Evolutionary conservation across 1,284 basidiomycete genomes (phyloP).

Genomic region (Ustilago trichophora): DNA sequence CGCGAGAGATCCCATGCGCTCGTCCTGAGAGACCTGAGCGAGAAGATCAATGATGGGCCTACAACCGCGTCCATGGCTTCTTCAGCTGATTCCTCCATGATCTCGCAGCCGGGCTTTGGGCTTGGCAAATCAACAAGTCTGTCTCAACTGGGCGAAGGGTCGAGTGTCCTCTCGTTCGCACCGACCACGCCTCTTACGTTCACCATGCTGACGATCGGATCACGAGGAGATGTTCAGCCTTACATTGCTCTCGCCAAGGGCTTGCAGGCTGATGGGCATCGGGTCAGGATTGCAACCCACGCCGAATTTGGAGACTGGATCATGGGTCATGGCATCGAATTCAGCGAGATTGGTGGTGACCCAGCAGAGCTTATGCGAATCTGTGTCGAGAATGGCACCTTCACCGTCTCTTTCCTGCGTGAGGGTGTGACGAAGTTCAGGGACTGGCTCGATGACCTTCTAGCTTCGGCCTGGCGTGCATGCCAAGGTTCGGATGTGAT

Average conservation of each 20-base stretch:
- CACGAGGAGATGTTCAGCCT: slow-evolving; percentile 79
- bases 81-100: slow-evolving; percentile 33
- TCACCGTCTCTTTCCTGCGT: slow-evolving; percentile 90
- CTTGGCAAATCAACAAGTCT: slow-evolving; percentile 8
- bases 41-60: slow-evolving; percentile 39
- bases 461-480: slow-evolving; percentile 91
- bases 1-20: slow-evolving; percentile 49
- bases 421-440: slow-evolving; percentile 93
- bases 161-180: slow-evolving; percentile 38
- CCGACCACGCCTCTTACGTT: slow-evolving; percentile 46
- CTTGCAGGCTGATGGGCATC: slow-evolving; percentile 86
- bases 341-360: slow-evolving; percentile 91
- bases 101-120: slow-evolving; percentile 15
- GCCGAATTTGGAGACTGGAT: slow-evolving; percentile 95
- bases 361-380: slow-evolving; percentile 83
- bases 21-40: slow-evolving; percentile 53
- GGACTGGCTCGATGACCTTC: slow-evolving; percentile 93
- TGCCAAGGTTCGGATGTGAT: slow-evolving; percentile 93
- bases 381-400: slow-evolving; percentile 74
- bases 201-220: slow-evolving; percentile 95
- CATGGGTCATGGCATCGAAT: slow-evolving; percentile 87
- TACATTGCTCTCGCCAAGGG: slow-evolving; percentile 94
- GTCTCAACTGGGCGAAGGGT: slow-evolving; percentile 33
- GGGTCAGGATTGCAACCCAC: slow-evolving; percentile 86
- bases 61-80: slow-evolving; percentile 19